Evolutionary conservation across 2,329 filamentous ascomycete species (phyloP).

Genomic region (Sporothrix euskadiensis): DNA sequence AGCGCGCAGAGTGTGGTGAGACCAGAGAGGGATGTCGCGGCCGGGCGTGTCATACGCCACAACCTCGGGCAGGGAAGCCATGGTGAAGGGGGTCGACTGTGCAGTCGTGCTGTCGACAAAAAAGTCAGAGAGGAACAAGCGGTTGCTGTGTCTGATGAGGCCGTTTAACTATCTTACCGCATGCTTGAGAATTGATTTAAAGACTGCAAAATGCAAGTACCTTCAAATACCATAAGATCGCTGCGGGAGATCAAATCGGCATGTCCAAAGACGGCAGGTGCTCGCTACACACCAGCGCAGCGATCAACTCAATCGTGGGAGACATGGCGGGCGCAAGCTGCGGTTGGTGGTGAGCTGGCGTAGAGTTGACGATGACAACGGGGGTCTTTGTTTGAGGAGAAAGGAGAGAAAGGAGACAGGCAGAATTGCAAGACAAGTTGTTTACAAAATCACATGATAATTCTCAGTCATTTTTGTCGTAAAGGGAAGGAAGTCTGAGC

Average conservation of each 20-base stretch:
- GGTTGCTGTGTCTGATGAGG: not conserved
- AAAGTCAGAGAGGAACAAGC: not conserved
- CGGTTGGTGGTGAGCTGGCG: not conserved
- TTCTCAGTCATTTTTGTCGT: not conserved
- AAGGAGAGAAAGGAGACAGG: not conserved
- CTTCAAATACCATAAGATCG: not conserved
- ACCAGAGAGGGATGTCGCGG: not conserved
- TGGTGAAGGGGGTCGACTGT: not conserved
- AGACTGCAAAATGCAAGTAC: not conserved
- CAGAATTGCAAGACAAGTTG: not conserved
- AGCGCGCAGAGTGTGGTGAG: not conserved
- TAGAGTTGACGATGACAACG: not conserved
- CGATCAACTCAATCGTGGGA: not conserved
- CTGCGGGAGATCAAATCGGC: not conserved
- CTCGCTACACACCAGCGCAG: not conserved
- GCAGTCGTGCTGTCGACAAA: not conserved
- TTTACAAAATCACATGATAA: not conserved
- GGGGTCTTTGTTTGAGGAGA: not conserved
- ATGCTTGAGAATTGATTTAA: not conserved
- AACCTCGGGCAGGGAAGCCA: not conserved
- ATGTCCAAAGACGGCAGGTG: not conserved
- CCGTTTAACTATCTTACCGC: not conserved
- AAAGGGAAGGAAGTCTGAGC: not conserved
- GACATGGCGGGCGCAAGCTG: not conserved
- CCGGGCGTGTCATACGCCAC: conserved; percentile 6